These are phyloP conservation scores for Phytophthora aleatoria DNA, from an alignment of 352 stramenopile species.

Conservation along the genomic window DNA sequence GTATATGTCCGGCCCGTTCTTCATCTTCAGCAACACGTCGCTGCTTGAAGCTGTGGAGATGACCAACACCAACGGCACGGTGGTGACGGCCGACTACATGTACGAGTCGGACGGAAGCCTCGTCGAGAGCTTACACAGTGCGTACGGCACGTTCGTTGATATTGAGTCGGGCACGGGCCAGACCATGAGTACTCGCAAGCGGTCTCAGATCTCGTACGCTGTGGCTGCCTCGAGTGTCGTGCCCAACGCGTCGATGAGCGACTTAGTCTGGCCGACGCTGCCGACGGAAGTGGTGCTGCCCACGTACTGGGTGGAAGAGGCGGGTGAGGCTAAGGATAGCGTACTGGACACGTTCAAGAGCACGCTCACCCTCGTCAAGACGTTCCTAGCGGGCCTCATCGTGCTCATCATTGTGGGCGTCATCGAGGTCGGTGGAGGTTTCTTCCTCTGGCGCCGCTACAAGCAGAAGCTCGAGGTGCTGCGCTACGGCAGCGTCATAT, in stretches of 20 bases:
- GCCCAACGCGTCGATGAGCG: constrained; percentile 53
- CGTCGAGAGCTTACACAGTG: constrained; percentile 47
- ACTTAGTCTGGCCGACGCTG: constrained; percentile 62
- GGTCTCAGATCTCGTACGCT: constrained; percentile 63
- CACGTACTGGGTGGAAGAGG: constrained; percentile 65
- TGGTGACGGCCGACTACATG: constrained; percentile 44
- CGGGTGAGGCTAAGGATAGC: constrained; percentile 43
- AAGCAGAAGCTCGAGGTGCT: constrained; percentile 28
- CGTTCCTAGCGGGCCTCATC: constrained; percentile 65
- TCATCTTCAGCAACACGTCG: constrained; percentile 59
- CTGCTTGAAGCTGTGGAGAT: constrained; percentile 54
- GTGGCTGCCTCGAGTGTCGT: constrained; percentile 47
- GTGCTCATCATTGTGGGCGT: constrained; percentile 57
- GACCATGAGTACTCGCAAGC: constrained; percentile 71
- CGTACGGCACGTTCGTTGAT: constrained; percentile 68
- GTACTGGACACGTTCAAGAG: constrained; percentile 58
- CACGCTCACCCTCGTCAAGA: constrained; percentile 46
- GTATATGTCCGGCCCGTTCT: constrained; percentile 75
- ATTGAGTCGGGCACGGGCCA: constrained; percentile 71
- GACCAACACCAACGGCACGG: constrained; percentile 53
- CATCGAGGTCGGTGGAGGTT: constrained; percentile 36
- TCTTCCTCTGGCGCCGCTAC: constrained; percentile 52
- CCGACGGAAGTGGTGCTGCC: constrained; percentile 61
- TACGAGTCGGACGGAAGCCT: constrained; percentile 52
- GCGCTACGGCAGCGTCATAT: constrained; percentile 40